These are phyloP conservation scores for Auricularia heimuer DNA, from an alignment of 768 basidiomycete genomes.

Conservation along the genomic window DNA sequence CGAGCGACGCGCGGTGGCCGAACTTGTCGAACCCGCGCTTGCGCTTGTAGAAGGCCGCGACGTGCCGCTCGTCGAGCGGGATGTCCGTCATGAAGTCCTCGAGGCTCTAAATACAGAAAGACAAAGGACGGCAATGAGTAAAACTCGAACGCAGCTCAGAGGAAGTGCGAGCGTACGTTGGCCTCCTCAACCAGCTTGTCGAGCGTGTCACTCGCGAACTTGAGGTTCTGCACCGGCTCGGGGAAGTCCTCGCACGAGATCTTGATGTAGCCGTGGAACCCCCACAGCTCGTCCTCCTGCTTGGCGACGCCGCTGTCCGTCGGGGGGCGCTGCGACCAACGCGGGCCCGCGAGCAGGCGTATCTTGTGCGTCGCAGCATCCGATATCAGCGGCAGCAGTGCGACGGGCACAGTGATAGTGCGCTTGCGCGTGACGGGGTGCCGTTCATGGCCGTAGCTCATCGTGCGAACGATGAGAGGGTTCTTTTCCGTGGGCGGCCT, in stretches of 20 bases:
- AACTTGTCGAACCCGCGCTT: conserved; percentile 51
- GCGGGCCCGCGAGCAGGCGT: conserved; percentile 77
- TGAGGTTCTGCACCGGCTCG: conserved; percentile 76
- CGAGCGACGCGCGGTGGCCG: conserved; percentile 50
- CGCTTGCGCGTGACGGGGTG: conserved; percentile 68
- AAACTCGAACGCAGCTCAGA: not conserved
- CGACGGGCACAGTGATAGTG: conserved; percentile 63
- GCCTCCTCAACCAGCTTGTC: conserved; percentile 71
- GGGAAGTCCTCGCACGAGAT: conserved; percentile 86
- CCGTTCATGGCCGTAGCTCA: conserved; percentile 67
- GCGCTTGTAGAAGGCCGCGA: conserved; percentile 64
- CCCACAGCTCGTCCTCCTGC: conserved; percentile 28
- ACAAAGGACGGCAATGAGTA: conserved; percentile 10
- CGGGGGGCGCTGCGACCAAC: conserved; percentile 74
- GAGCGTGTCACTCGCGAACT: conserved; percentile 85
- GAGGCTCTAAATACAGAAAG: conserved; percentile 24
- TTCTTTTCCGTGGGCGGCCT: conserved; percentile 46
- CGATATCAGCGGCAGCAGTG: conserved; percentile 54
- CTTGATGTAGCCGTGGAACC: conserved; percentile 76
- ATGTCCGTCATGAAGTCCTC: conserved; percentile 39
- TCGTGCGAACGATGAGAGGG: conserved; percentile 61
- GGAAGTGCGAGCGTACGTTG: conserved; percentile 42
- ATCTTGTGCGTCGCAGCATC: conserved; percentile 70
- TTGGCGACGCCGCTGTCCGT: conserved; percentile 51
- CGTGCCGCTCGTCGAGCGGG: conserved; percentile 75